These are phyloP conservation scores for Handroanthus guayacan DNA, from an alignment of 257 asterid species.

Conservation along the genomic window DNA sequence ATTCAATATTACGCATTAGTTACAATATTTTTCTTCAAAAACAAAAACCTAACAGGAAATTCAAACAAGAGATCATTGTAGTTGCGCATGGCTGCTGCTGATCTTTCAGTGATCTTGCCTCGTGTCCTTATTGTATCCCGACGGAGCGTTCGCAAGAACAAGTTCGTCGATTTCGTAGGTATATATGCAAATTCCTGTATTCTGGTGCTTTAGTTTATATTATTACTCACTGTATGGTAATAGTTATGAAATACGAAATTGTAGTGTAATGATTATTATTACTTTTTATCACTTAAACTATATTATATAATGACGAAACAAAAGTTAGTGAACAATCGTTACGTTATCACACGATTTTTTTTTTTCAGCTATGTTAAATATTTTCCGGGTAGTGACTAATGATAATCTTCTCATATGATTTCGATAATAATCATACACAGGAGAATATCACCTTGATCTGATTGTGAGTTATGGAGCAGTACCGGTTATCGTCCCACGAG, in stretches of 20 bases:
- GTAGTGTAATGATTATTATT: too few relatives aligned
- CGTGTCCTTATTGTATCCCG: slow-evolving; percentile 78
- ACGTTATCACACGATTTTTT: not conserved
- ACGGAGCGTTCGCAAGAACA: slow-evolving; percentile 76
- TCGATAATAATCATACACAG: slow-evolving; percentile 36
- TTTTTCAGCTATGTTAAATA: not conserved
- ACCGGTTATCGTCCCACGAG: slow-evolving; percentile 86
- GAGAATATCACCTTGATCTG: slow-evolving; percentile 87
- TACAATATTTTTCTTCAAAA: too few relatives aligned
- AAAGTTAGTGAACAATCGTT: too few relatives aligned
- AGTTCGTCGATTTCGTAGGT: slow-evolving; percentile 84
- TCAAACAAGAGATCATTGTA: too few relatives aligned
- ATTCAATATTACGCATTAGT: too few relatives aligned
- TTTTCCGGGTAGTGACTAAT: not conserved
- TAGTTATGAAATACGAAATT: too few relatives aligned
- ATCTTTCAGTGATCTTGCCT: slow-evolving; percentile 67
- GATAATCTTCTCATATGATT: not conserved
- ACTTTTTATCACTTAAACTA: too few relatives aligned
- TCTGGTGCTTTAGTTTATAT: too few relatives aligned
- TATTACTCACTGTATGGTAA: too few relatives aligned
- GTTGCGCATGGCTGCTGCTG: slow-evolving; percentile 45
- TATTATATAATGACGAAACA: too few relatives aligned
- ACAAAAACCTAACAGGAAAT: too few relatives aligned
- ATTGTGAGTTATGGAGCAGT: slow-evolving; percentile 82
- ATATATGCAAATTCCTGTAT: not conserved